Percentiles rank a stretch among this genome's conserved stretches.
phyloP scores from a whole-genome alignment of 352 stramenopile genomes.

The Globisporangium spinosum region DNA sequence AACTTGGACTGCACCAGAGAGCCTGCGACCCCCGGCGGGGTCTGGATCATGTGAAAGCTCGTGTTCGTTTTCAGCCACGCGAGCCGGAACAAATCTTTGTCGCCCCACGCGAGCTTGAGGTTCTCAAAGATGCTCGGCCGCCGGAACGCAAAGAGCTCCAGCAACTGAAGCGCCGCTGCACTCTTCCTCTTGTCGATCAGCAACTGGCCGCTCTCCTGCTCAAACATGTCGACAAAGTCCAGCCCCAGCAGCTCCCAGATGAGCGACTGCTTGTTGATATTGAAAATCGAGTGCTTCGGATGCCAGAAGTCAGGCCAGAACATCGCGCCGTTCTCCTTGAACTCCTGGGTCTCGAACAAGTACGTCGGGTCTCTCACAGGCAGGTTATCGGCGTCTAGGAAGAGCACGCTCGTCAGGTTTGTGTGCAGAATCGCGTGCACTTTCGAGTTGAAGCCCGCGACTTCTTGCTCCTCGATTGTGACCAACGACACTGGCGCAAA shows the following conservation, averaged over 20 bases:
- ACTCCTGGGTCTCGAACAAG: slow-evolving; percentile 39
- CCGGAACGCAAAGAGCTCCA: slow-evolving; percentile 41
- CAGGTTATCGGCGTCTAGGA: slow-evolving; percentile 57
- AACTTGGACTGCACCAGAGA: slow-evolving; percentile 35
- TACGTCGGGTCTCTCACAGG: slow-evolving; percentile 44
- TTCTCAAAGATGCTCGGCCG: slow-evolving; percentile 31
- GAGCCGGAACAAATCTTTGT: slow-evolving; percentile 60
- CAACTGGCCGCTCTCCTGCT: slow-evolving; percentile 66
- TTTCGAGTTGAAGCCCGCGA: slow-evolving; percentile 47
- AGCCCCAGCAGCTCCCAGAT: slow-evolving; percentile 50
- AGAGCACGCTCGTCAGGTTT: slow-evolving; percentile 36
- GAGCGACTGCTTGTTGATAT: slow-evolving; percentile 42
- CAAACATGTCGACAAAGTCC: slow-evolving; percentile 55
- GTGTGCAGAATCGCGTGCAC: slow-evolving; percentile 38
- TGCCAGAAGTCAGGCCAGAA: slow-evolving; percentile 73
- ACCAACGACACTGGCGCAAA: slow-evolving; percentile 28
- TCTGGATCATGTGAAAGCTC: slow-evolving; percentile 49
- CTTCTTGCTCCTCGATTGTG: slow-evolving; percentile 24
- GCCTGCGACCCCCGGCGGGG: slow-evolving; percentile 34
- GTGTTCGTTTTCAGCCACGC: slow-evolving; percentile 50
- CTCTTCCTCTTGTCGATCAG: slow-evolving; percentile 42
- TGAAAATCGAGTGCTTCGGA: slow-evolving; percentile 56
- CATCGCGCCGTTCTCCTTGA: slow-evolving; percentile 32
- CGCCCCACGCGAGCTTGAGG: slow-evolving; percentile 39
- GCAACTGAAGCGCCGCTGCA: slow-evolving; percentile 27